phyloP scores from a whole-genome alignment of 305 asterid genomes.

The Coffea humblotiana region DNA sequence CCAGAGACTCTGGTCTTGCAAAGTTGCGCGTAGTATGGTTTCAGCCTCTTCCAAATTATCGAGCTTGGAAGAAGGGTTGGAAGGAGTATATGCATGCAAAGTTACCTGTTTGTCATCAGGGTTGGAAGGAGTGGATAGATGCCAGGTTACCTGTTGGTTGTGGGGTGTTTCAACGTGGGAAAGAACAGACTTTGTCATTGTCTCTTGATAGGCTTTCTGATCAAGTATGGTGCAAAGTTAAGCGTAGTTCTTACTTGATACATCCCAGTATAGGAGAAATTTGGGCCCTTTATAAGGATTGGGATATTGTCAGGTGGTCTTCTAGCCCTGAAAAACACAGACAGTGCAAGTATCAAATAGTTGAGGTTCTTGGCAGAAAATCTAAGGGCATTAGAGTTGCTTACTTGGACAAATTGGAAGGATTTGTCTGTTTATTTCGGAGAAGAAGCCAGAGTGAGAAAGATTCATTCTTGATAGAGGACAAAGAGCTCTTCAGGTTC shows the following conservation, averaged over 20 bases:
- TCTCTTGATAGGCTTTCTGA: neutral
- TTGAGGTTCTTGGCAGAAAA: neutral
- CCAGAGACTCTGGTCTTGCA: neutral
- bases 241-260: neutral
- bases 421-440: constrained; percentile 52
- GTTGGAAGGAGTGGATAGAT: neutral
- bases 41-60: neutral
- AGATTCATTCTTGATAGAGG: constrained; percentile 24
- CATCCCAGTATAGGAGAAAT: constrained; percentile 9
- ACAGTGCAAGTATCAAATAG: constrained; percentile 4
- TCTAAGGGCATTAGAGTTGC: constrained; percentile 6
- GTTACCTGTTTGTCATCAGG: too few species aligned
- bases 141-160: constrained; percentile 4
- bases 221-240: neutral
- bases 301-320: neutral
- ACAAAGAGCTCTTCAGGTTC: constrained; percentile 45
- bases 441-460: constrained; percentile 21
- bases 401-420: constrained; percentile 48
- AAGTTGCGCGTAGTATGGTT: neutral
- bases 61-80: too few species aligned
- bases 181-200: neutral
- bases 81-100: too few species aligned
- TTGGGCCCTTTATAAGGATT: constrained; percentile 16
- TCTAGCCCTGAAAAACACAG: neutral
- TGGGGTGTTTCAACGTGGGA: neutral